Base-by-base conservation (phyloP, 306 rosid species). In the Cicer pinnatifidum region DNA sequence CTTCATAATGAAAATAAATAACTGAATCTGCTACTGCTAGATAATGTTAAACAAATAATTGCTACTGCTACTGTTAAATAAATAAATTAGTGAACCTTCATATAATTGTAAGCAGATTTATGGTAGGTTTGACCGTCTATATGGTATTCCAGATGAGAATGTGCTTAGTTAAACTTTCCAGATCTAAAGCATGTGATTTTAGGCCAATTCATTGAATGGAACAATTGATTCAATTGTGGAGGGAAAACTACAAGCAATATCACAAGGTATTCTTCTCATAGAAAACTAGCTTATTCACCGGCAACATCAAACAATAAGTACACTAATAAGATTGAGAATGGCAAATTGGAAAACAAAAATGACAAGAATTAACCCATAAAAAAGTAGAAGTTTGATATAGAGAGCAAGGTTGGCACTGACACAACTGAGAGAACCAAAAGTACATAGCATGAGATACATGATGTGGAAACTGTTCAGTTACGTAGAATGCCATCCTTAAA, bases 401-500 rank as follows among this genome's bases (percentile, higher is more conserved):
- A 85, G 63, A 64, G 73, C 80, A 71, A 47, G 80, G 44, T 71
- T 52, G 90, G 78, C 60, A 62, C 48, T 67, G 86, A 78, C 45
- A 54, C 51, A 17, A 53, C 9, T 58, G 97, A 88, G 58, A 79
- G 75, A 72, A 85, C 87, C 88, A 89, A 76, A 70, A 85, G 33
- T 51, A 33, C 10, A 6, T 74, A 59, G 23, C 80, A 81, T 45
- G 85, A 87, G 46, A 66, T 76, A 7, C 74, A 74, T 4, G 93
- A 91, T 69, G 69, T 52, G 35, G 98, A 90, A 75, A 82, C 81
- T 73, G 86, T 93, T 85, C 98, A 91, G 82, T 63, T 91, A 44
- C 91, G 98, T 84, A 89, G 89, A 88, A 87, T 91, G 92, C 98
- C 98, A 12, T 93, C 98, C 13, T 84, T 93, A 85, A 97, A 93